Conservation (phyloP, 2,329 filamentous ascomycete species). For the Bipolaris victoriae region DNA sequence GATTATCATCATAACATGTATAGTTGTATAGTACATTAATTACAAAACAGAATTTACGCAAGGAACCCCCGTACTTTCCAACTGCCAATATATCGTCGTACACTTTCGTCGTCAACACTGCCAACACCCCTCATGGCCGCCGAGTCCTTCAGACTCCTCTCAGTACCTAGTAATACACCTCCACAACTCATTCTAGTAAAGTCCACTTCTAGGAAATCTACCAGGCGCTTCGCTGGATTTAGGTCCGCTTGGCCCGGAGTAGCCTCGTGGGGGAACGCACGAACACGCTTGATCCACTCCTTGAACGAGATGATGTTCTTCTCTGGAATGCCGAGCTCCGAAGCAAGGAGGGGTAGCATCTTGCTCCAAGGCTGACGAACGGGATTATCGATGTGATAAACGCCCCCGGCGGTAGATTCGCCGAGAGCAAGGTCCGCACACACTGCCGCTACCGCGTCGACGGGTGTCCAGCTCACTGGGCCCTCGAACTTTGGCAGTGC, state of each 20-base stretch:
- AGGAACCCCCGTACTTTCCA: slow-evolving; percentile 18
- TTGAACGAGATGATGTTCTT: slow-evolving; percentile 48
- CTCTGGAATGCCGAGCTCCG: slow-evolving; percentile 31
- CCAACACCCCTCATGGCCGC: slow-evolving; percentile 34
- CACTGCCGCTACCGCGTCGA: slow-evolving; percentile 50
- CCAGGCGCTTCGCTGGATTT: slow-evolving; percentile 42
- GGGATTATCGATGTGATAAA: slow-evolving; percentile 58
- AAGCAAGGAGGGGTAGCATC: slow-evolving; percentile 46
- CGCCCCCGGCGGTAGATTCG: slow-evolving; percentile 29
- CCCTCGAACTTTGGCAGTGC: slow-evolving; percentile 43
- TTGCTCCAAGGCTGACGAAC: slow-evolving; percentile 51
- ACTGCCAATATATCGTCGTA: slow-evolving; percentile 12
- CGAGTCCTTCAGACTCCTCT: slow-evolving; percentile 48
- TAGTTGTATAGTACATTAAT: not conserved
- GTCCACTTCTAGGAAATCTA: slow-evolving; percentile 46
- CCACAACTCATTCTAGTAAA: slow-evolving; percentile 56
- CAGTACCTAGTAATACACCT: slow-evolving; percentile 51
- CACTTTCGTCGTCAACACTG: slow-evolving; percentile 13
- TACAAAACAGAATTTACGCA: not conserved
- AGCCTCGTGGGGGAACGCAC: slow-evolving; percentile 14
- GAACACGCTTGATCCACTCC: slow-evolving; percentile 52
- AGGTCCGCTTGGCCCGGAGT: slow-evolving; percentile 8
- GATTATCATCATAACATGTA: too few relatives aligned
- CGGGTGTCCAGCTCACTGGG: slow-evolving; percentile 52
- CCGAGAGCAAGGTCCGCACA: slow-evolving; percentile 44